Evolutionary conservation across 345 rosid genomes (phyloP), one percentile per base, ranked within the genome.

Genomic region (Alliaria petiolata): DNA sequence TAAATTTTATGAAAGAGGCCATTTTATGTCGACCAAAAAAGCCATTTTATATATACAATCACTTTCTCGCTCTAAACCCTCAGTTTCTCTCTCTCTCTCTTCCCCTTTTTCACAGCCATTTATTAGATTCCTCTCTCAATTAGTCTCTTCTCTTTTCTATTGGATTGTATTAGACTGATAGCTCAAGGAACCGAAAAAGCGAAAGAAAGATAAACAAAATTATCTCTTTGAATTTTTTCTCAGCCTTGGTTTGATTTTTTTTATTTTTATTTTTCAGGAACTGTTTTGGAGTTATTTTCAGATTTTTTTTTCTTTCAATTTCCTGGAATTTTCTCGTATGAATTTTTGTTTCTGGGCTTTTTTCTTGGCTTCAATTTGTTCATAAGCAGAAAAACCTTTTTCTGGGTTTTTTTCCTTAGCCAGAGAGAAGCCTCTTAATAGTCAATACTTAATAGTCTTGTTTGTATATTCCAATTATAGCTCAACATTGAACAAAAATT

Each of bases 91-190:
- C 63, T n/a, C n/a, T 58, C 54, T 77, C 76, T 35, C 69, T 71
- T 46, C 45, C 56, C 62, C 70, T 65, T 76, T 67, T 80, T 62
- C 71, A 75, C 80, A 71, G 58, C 85, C 89, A 86, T 88, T 90
- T 80, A 79, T 83, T 76, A 85, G 89, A 83, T 87, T 86, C 93
- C 82, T 78, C 84, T 49, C 72, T 51, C 77, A 66, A 59, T 49
- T 42, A 65, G 66, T 54, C 65, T 66, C 78, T 80, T 72, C 81
- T 73, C 81, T 79, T 81, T 80, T 85, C 78, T 78, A 73, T 85
- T 85, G 80, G 83, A 82, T 83, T 81, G 84, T 72, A 55, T 76
- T 67, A 83, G 81, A 83, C 81, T 83, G 82, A 71, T 80, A 80
- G 80, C 79, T 83, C n/a, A 74, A 63, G 67, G 69, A 79, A 77